Evolutionary conservation across 164 flowering plant genomes (phyloP).

Genomic region (Liquidambar formosana): DNA sequence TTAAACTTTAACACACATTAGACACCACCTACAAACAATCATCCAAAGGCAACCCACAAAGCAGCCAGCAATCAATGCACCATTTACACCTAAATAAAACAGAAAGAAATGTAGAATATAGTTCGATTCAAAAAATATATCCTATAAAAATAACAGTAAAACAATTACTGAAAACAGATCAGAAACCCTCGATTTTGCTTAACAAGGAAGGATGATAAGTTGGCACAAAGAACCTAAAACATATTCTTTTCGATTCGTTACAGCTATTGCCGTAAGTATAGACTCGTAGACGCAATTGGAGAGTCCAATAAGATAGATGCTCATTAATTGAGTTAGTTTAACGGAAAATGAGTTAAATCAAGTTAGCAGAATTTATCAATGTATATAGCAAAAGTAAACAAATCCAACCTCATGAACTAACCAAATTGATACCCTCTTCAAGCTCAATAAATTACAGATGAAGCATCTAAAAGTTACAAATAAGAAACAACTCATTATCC

Average conservation of each 20-base stretch:
- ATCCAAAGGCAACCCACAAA: not conserved
- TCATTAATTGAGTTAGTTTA: too few species aligned
- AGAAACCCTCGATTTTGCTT: not conserved
- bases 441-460: not conserved
- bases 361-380: too few species aligned
- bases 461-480: not conserved
- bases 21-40: not conserved
- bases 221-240: too few species aligned
- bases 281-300: too few species aligned
- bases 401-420: too few species aligned
- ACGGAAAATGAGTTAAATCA: too few species aligned
- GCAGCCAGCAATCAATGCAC: not conserved
- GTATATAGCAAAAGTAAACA: too few species aligned
- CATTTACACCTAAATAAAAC: not conserved
- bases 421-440: not conserved
- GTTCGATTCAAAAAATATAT: not conserved
- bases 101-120: not conserved
- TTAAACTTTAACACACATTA: not conserved
- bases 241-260: too few species aligned
- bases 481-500: not conserved
- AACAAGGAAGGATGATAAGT: not conserved
- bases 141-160: not conserved
- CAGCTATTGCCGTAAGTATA: too few species aligned
- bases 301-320: too few species aligned
- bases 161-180: too few species aligned